Base-by-base conservation (phyloP, 306 rosid genomes). In the Hippophae rhamnoides region DNA sequence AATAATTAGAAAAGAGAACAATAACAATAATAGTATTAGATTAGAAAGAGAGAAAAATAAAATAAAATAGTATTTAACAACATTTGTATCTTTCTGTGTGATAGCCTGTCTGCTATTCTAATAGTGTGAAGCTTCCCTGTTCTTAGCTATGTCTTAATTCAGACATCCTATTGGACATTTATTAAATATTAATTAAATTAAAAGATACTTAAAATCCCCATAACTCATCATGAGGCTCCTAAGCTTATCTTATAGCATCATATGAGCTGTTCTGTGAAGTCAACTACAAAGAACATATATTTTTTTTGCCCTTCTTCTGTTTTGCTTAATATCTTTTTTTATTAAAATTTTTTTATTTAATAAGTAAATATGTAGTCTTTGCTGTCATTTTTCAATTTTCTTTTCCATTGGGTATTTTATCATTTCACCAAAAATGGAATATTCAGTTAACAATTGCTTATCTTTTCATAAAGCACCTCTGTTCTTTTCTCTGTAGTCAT, bases 241-340 rank as follows among this genome's bases (percentile, higher is more conserved):
- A 64, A 49, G 52, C 80, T 84, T 83, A 75, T 80, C 84, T 75
- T 73, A 60, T 52, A 31, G 53, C 64, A 78, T 65, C 73, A 64
- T 67, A 79, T 84, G 89, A 84, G 85, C 86, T 82, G 95, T 79
- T 74, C 38, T 41, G 55, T 43, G 57, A 79, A 87, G 95, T 84
- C 93, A 87, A 87, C 85, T 72, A 51, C 62, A 64, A 18, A 49
- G 68, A 72, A 18, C 67, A 71, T 42, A 10, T 55, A 42, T n/a
- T 55, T 52, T 64, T 45, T 31, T 31, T 31, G 38, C 38, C 38
- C 38, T 31, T 31, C 38, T 31, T 31, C 23, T 18, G 1, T 31
- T 31, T 31, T 31, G 38, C 5, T 31, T 31, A 31, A 31, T 18
- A 18, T 18, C 1, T 31, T 31, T 31, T 31, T 31, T 31, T 31